These are phyloP conservation scores for Mortierella antarctica DNA, from an alignment of 192 early-diverging fungal genomes.

Conservation along the genomic window DNA sequence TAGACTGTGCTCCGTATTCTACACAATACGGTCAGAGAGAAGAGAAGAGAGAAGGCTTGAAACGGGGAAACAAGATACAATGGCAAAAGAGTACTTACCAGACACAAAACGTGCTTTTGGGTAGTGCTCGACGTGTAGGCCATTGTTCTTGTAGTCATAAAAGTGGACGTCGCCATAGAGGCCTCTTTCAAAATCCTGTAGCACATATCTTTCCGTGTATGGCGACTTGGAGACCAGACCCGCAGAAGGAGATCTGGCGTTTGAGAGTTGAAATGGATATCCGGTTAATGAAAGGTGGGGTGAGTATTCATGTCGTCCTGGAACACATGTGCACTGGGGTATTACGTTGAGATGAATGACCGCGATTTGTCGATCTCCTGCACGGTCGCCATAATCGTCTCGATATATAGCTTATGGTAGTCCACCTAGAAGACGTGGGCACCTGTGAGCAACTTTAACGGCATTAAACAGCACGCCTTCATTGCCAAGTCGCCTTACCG, in stretches of 20 bases:
- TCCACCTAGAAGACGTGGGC: slow-evolving; percentile 2
- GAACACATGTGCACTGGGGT: background rate
- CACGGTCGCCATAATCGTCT: slow-evolving; percentile 26
- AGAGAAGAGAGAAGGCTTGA: background rate
- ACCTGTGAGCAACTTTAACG: too few species aligned
- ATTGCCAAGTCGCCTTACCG: slow-evolving; percentile 1
- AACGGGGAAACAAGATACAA: background rate
- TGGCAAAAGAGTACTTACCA: slow-evolving; percentile 5
- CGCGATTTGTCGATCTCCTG: slow-evolving; percentile 12
- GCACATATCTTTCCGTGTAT: slow-evolving; percentile 33
- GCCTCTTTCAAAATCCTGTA: slow-evolving; percentile 20
- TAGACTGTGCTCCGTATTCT: slow-evolving; percentile 52
- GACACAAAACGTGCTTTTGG: slow-evolving; percentile 44
- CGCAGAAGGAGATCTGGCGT: slow-evolving; percentile 33
- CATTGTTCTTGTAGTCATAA: slow-evolving; percentile 53
- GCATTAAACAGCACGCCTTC: too few species aligned
- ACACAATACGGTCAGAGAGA: background rate
- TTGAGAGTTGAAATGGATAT: background rate
- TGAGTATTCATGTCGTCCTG: background rate
- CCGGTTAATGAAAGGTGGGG: background rate
- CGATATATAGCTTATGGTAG: slow-evolving; percentile 34
- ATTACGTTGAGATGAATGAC: slow-evolving; percentile 36
- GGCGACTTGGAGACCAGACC: slow-evolving; percentile 25
- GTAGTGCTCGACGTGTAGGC: slow-evolving; percentile 33
- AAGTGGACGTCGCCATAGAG: slow-evolving; percentile 47